These are phyloP conservation scores for Pseudogymnoascus verrucosus DNA, from an alignment of 2,329 filamentous ascomycete genomes.

Conservation along the genomic window DNA sequence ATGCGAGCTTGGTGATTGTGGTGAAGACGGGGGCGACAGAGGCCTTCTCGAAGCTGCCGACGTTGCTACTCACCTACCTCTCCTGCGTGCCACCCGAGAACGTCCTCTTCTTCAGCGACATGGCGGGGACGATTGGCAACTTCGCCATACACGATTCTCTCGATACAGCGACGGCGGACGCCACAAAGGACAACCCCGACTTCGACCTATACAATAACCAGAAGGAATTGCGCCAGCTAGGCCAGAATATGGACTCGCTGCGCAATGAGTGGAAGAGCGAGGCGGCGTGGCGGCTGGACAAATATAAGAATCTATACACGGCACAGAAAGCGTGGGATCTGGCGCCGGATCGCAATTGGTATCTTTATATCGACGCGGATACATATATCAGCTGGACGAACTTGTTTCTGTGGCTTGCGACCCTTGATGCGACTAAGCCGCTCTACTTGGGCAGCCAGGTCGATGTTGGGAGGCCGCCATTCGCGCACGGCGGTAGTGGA, in stretches of 20 bases:
- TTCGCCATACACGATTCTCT: slow-evolving; percentile 40
- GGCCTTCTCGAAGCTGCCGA: slow-evolving; percentile 43
- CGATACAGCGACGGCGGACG: slow-evolving; percentile 35
- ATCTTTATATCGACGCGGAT: slow-evolving; percentile 51
- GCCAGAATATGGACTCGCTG: slow-evolving; percentile 33
- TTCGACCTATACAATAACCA: slow-evolving; percentile 39
- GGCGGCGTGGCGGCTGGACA: slow-evolving; percentile 49
- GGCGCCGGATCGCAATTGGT: slow-evolving; percentile 49
- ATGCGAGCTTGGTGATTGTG: slow-evolving; percentile 34
- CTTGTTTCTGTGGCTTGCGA: slow-evolving; percentile 40
- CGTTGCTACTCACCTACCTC: slow-evolving; percentile 45
- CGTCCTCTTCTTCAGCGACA: slow-evolving; percentile 51
- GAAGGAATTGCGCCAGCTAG: slow-evolving; percentile 36
- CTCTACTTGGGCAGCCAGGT: slow-evolving; percentile 45
- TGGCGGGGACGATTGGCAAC: slow-evolving; percentile 40
- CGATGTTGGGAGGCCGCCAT: slow-evolving; percentile 34
- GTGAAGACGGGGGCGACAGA: slow-evolving; percentile 53
- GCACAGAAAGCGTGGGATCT: slow-evolving; percentile 44
- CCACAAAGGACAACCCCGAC: slow-evolving; percentile 38
- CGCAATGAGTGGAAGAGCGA: slow-evolving; percentile 16
- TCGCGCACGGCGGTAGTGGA: slow-evolving; percentile 50
- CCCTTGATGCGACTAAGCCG: slow-evolving; percentile 35
- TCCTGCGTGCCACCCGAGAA: slow-evolving; percentile 39
- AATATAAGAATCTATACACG: slow-evolving; percentile 56
- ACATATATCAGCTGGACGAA: slow-evolving; percentile 49